A percentile compares a stretch with the other conserved stretches of the same genome.
Conservation (phyloP, 108 stramenopile genomes). For the Stephanodiscus minutulus region DNA sequence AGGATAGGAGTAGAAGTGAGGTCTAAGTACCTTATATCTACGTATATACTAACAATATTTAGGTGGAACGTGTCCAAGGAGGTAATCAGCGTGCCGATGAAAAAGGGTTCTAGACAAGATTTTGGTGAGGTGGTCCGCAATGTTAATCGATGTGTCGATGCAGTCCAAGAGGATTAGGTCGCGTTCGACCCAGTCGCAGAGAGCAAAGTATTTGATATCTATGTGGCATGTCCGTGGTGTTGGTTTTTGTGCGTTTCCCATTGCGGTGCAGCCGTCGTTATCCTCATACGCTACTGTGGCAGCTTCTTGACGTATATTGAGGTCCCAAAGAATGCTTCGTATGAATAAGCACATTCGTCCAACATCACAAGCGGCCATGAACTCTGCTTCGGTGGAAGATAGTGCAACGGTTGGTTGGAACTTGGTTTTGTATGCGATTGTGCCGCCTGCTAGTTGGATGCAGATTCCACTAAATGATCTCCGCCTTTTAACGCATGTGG, state of each 20-base stretch:
- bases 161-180: background rate
- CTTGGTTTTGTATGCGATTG: slow-evolving; percentile 25
- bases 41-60: too few species aligned
- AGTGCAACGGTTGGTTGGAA: too few species aligned
- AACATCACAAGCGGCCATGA: slow-evolving; percentile 21
- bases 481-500: slow-evolving; percentile 13
- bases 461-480: slow-evolving; percentile 31
- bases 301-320: slow-evolving; percentile 29
- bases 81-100: too few species aligned
- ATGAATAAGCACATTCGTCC: slow-evolving; percentile 33
- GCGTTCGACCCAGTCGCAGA: slow-evolving; percentile 25
- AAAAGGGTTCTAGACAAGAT: too few species aligned
- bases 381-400: slow-evolving; percentile 9
- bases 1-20: too few species aligned
- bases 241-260: slow-evolving; percentile 19
- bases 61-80: too few species aligned
- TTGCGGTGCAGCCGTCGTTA: slow-evolving; percentile 18
- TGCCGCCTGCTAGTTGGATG: slow-evolving; percentile 30
- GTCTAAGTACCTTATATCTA: too few species aligned
- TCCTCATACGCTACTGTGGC: slow-evolving; percentile 25
- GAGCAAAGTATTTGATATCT: slow-evolving; percentile 11
- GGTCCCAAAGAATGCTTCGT: slow-evolving; percentile 33
- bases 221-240: slow-evolving; percentile 19
- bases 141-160: too few species aligned
- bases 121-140: slow-evolving; percentile 6